Evolutionary conservation across 2,329 filamentous ascomycete genomes (phyloP), one percentile per base, ranked within the genome.

Genomic region (Tolypocladium album): DNA sequence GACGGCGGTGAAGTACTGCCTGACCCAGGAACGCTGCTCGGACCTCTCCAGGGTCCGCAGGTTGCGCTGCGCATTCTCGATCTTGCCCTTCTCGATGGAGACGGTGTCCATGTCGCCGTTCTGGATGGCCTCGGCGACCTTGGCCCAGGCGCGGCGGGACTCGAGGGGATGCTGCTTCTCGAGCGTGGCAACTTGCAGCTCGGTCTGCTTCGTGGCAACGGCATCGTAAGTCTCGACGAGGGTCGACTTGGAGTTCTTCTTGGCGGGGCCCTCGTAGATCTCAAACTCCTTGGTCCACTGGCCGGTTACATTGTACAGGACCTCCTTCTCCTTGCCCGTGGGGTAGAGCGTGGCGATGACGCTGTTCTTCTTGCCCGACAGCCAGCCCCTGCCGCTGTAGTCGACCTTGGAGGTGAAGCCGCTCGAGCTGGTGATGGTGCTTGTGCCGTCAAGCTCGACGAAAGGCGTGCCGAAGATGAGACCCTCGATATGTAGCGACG

Each of bases 321-420:
- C 82, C 58, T 89, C 87, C 75, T 88, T 89, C 74, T 87, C 90
- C 75, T 80, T 79, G 77, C 85, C 75, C 74, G 89, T 85, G 20
- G 79, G 82, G 76, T 88, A 92, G 60, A 97, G 72, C 31, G 80
- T 80, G 17, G 92, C 93, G 15, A 80, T 85, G 72, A 97, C 91
- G 60, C 83, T 89, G 78, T 97, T 97, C 79, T 96, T 97, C 81
- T 96, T 96, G 65, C 93, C 94, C 55, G 88, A 92, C 12, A 99
- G 75, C 93, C 93, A 99, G 61, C 93, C 93, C 72, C 91, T 93
- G 68, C 93, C 92, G 62, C 86, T 89, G 78, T 96, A 99, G 72
- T 96, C 91, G 69, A 97, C 89, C 77, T 91, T 92, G 64, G 90
- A 84, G 5, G 91, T 88, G 77, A 88, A 97, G 58, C 94, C 93